Percentiles rank a stretch among this genome's conserved stretches.
Evolutionary conservation across 2,329 filamentous ascomycete genomes (phyloP).

Genomic region (Ophiosphaerella korrae): DNA sequence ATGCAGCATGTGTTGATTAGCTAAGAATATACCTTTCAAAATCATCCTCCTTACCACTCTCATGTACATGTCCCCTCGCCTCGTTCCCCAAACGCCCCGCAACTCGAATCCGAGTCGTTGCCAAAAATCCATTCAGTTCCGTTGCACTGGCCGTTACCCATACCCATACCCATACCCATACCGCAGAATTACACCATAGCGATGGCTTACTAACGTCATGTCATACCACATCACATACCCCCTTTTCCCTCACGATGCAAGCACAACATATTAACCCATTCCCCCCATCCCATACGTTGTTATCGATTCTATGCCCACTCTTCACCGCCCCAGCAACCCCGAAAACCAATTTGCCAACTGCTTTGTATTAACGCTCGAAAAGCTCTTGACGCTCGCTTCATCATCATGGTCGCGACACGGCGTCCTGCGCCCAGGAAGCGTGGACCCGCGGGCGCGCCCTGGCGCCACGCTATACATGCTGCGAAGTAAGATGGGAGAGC

Average conservation of each 20-base stretch:
- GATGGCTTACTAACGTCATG: too few species aligned
- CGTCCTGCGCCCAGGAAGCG: constrained; percentile 10
- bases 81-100: neutral
- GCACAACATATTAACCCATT: neutral
- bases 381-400: constrained; percentile 18
- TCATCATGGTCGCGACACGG: constrained; percentile 5
- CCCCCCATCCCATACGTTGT: neutral
- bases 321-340: constrained; percentile 33
- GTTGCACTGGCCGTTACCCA: too few species aligned
- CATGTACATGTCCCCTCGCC: neutral
- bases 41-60: too few species aligned
- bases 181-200: too few species aligned
- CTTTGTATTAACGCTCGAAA: constrained; percentile 33
- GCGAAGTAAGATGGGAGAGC: constrained; percentile 13
- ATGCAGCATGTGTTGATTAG: too few species aligned
- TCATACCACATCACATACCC: too few species aligned
- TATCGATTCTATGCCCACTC: neutral
- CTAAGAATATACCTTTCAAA: too few species aligned
- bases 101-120: neutral
- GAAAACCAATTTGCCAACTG: constrained; percentile 42
- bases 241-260: too few species aligned
- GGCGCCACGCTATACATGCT: constrained; percentile 18
- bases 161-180: too few species aligned
- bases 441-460: constrained; percentile 24
- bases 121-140: too few species aligned